Conservation (phyloP, 257 asterid species). For the Solanum pinnatisectum region DNA sequence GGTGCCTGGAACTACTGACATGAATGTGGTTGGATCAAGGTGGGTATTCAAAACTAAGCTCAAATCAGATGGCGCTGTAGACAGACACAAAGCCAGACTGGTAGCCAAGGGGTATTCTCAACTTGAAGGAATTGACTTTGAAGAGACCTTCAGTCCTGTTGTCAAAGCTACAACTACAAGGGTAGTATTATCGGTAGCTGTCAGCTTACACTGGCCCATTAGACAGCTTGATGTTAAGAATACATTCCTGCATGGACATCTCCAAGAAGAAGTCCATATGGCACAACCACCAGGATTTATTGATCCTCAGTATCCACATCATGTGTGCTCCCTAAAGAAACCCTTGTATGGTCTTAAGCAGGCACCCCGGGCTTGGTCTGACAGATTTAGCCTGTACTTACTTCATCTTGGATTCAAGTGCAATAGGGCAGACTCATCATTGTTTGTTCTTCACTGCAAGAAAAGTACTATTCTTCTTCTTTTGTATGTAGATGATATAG, state of each 20-base stretch:
- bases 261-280: not conserved
- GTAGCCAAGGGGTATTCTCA: not conserved
- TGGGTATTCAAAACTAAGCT: not conserved
- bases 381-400: not conserved
- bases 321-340: not conserved
- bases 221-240: not conserved
- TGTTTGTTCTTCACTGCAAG: not conserved
- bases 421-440: no score
- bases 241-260: not conserved
- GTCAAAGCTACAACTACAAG: not conserved
- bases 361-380: not conserved
- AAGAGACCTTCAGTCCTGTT: not conserved
- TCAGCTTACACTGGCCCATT: not conserved
- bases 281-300: not conserved
- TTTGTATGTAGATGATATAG: no score
- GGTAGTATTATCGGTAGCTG: not conserved
- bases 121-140: not conserved
- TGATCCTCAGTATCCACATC: not conserved
- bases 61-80: not conserved
- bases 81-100: not conserved
- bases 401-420: not conserved
- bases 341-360: no score
- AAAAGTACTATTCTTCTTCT: no score
- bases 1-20: not conserved
- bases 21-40: not conserved